phyloP scores from a whole-genome alignment of 495 filamentous ascomycete genomes.

The Parachaetomium inaequale region DNA sequence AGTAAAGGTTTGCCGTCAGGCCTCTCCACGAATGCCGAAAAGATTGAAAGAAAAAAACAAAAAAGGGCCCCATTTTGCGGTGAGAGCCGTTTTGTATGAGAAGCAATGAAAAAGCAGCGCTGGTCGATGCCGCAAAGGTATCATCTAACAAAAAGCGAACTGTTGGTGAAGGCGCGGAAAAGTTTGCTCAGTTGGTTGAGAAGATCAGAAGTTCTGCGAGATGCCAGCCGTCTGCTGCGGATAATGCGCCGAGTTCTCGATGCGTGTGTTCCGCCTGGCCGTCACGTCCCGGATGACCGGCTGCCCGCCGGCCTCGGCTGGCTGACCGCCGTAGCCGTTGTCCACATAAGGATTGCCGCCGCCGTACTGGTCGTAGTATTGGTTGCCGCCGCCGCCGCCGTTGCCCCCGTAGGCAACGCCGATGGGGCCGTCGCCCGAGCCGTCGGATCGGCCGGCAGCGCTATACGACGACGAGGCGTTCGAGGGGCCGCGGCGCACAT shows the following conservation, averaged over 20 bases:
- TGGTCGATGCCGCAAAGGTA: not conserved
- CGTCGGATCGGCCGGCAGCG: constrained; percentile 73
- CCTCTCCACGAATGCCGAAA: constrained; percentile 12
- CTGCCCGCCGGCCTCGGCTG: constrained; percentile 47
- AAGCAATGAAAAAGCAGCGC: not conserved
- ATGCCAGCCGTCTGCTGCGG: constrained; percentile 93
- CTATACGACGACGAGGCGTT: constrained; percentile 98
- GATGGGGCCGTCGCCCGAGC: constrained; percentile 66
- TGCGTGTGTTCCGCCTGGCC: constrained; percentile 86
- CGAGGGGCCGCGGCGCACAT: constrained; percentile 84
- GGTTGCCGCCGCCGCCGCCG: constrained; percentile 10
- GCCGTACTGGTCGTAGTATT: constrained; percentile 52
- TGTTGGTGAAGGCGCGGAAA: not conserved
- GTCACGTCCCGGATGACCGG: constrained; percentile 93
- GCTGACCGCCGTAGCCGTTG: constrained; percentile 24
- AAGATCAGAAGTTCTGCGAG: constrained; percentile 85
- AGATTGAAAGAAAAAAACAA: not conserved
- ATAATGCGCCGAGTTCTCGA: constrained; percentile 82
- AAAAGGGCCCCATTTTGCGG: not conserved
- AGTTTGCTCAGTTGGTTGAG: not conserved
- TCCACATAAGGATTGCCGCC: constrained; percentile 47
- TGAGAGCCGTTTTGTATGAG: not conserved
- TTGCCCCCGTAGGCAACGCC: constrained; percentile 45
- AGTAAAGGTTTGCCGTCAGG: constrained; percentile 10
- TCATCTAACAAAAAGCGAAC: not conserved